These are phyloP conservation scores for Dictyophora rubrovolvata DNA, from an alignment of 768 basidiomycete genomes.

Conservation along the genomic window DNA sequence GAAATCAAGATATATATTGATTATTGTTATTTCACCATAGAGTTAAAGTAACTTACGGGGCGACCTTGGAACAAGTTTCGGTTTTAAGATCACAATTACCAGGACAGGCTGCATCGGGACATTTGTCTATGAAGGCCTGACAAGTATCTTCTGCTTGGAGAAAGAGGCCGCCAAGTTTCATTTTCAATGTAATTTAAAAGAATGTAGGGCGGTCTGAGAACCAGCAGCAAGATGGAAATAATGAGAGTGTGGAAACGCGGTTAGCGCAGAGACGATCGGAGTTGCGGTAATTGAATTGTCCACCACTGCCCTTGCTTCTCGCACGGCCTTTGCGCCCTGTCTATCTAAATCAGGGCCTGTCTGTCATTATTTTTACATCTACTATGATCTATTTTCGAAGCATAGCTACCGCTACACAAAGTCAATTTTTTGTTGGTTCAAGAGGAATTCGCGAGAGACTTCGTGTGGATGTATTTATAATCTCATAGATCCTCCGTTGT, in stretches of 20 bases:
- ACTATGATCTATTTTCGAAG: too few relatives aligned
- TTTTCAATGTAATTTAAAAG: not conserved
- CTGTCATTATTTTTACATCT: too few relatives aligned
- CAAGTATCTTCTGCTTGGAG: not conserved
- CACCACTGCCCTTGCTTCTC: not conserved
- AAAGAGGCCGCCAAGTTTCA: not conserved
- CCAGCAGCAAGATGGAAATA: not conserved
- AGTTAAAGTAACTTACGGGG: not conserved
- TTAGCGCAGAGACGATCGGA: not conserved
- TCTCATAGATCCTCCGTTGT: constrained; percentile 71
- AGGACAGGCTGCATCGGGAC: constrained; percentile 1
- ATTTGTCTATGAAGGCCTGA: not conserved
- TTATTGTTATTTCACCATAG: too few relatives aligned
- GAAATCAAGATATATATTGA: not conserved
- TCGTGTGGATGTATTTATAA: constrained; percentile 14
- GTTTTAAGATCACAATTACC: constrained; percentile 5
- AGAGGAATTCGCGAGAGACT: not conserved
- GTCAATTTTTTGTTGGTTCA: not conserved
- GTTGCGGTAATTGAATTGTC: not conserved
- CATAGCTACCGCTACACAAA: not conserved
- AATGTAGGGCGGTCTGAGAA: constrained; percentile 1
- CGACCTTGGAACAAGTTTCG: constrained; percentile 3
- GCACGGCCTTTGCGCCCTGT: not conserved
- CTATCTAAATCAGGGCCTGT: too few relatives aligned
- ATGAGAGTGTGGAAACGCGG: not conserved